Evolutionary conservation across 129 eudicot species (phyloP), one percentile per base, ranked within the genome.

Genomic region (Escallonia rubra): DNA sequence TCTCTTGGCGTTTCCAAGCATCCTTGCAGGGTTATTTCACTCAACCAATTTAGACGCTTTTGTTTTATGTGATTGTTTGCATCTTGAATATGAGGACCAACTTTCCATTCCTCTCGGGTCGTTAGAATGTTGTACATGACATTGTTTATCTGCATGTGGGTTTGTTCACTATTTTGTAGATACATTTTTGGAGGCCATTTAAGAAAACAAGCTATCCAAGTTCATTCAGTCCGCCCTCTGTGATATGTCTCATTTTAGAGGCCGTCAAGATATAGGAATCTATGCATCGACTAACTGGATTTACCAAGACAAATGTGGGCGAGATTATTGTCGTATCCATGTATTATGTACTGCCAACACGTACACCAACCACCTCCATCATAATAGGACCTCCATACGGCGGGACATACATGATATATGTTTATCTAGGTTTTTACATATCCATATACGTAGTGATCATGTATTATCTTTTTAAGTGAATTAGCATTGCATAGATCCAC

Each of bases 1-100:
- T 79, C 85, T 93, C 64, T 66, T 93, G 83, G 95, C 92, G 4
- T 70, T 93, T 73, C 99, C 99, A 4, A 73, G 88, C 75, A 86
- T 93, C 39, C 79, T 93, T 42, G 92, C 99, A 65, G 85, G 99
- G 99, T 93, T 64, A 57, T 66, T 41, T 10, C 34, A 63, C 57
- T 13, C 46, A 43, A 45, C 51, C 38, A 7, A 11, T 67, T 51
- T 46, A 6, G 40, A 13, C 55, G 43, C 8, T 5, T 67, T 65
- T 48, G 40, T 53, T 69, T 11, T 53, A n/a, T 59, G 69, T 46
- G 8, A 53, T 43, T 16, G 52, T 23, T 46, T 44, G 50, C 10
- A 9, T 4, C 16, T 43, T 44, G 41, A 52, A 9, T 42, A 12
- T 10, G 65, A 53, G 66, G 43, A 65, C 39, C 41, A 12, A 8